Base-by-base conservation (phyloP, 805 yeast genomes). In the Monosporozyma solicola region DNA sequence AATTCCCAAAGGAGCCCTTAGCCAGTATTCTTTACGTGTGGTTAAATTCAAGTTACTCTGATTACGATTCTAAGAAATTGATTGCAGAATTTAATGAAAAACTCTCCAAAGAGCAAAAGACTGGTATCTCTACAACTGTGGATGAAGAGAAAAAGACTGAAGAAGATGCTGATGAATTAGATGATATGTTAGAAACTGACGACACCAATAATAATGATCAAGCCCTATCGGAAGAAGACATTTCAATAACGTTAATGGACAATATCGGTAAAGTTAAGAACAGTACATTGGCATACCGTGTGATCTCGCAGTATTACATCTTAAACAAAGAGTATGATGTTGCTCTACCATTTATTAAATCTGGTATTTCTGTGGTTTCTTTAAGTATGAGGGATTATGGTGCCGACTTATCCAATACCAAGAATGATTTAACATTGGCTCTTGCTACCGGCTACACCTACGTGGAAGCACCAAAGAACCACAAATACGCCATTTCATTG, bases 401-500 rank as follows among this genome's bases (percentile, higher is more conserved):
- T 0, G 70, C 77, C 7, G 63, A 67, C 9, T 72, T 87, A 41
- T 64, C 66, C 0, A 70, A 80, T 56, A 74, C 90, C 1, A 80
- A 75, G 57, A 75, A 75, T 50, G 85, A 82, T 50, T 69, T 87
- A 24, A 73, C 85, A 8, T 76, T 89, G 39, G 74, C 80, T 25
- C 73, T 87, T 52, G 98, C 94, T 0, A 78, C 83, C 0, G 77
- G 85, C 1, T 87, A 90, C 63, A 87, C 95, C 0, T 85, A 87
- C 63, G 79, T 83, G 62, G 96, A 92, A 65, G 86, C 97, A 0
- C 99, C 98, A 10, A 89, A 89, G 67, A 87, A 92, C 68, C 88
- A 80, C 62, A 74, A 79, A 2, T 74, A 83, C 27, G 98, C 99
- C 0, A 63, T 85, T 31, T 80, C 80, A 49, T 67, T 90, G 15